Evolutionary conservation across 1,284 basidiomycete genomes (phyloP).

Genomic region (Takashimella tepidaria): DNA sequence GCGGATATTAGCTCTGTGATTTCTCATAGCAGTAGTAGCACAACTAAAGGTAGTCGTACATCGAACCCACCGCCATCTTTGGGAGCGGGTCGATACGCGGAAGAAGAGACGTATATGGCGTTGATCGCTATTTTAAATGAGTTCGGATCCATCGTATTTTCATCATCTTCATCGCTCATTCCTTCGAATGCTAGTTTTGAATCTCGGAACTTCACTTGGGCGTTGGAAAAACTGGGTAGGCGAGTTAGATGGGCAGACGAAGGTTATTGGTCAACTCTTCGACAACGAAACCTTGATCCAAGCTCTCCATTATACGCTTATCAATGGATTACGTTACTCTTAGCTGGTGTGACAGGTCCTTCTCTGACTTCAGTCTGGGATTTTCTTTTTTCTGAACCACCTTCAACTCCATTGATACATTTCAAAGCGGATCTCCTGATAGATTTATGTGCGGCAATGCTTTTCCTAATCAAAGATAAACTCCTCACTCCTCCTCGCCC

Average conservation of each 20-base stretch:
- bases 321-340: slow-evolving; percentile 35
- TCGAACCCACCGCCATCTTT: neutral
- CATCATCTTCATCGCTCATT: slow-evolving; percentile 1
- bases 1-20: slow-evolving; percentile 1
- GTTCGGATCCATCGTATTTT: slow-evolving; percentile 21
- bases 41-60: neutral
- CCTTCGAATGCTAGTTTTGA: too few relatives aligned
- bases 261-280: slow-evolving; percentile 23
- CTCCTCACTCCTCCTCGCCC: slow-evolving; percentile 10
- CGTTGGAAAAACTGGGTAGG: slow-evolving; percentile 23
- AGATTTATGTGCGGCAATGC: slow-evolving; percentile 39
- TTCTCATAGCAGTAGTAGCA: neutral
- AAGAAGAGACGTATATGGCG: slow-evolving; percentile 45
- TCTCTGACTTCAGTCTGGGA: slow-evolving; percentile 40
- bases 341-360: slow-evolving; percentile 23
- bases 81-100: slow-evolving; percentile 19
- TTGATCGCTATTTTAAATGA: slow-evolving; percentile 35
- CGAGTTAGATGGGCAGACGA: slow-evolving; percentile 41
- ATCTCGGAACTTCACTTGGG: slow-evolving; percentile 7
- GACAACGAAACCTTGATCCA: slow-evolving; percentile 33
- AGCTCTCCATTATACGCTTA: slow-evolving; percentile 32
- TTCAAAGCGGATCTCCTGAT: slow-evolving; percentile 37
- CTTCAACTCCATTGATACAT: slow-evolving; percentile 17
- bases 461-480: slow-evolving; percentile 30
- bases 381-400: slow-evolving; percentile 37